Evolutionary conservation across 208 protist genomes (phyloP).

Genomic region (Wallacemonas sp.): DNA sequence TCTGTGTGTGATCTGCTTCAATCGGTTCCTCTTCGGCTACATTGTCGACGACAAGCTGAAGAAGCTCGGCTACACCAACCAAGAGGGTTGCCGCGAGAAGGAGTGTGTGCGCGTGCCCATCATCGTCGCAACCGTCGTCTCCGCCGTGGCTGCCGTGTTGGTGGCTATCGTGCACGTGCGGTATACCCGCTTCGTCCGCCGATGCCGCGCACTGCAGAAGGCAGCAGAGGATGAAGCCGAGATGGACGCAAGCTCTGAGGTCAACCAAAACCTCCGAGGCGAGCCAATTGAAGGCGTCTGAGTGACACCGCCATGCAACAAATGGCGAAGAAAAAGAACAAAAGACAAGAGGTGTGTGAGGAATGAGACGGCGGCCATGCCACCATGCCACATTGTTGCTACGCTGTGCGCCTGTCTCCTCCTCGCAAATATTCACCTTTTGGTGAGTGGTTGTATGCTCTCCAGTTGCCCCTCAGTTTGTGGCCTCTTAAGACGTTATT

Average conservation of each 20-base stretch:
- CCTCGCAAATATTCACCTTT: too few relatives aligned
- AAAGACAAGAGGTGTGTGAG: too few relatives aligned
- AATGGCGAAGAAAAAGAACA: too few relatives aligned
- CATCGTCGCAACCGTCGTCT: conserved; percentile 44
- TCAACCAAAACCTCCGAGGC: not conserved
- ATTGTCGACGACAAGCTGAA: conserved; percentile 52
- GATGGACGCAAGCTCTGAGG: not conserved
- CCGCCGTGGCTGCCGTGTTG: conserved; percentile 30
- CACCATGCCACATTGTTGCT: too few relatives aligned
- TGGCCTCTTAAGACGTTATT: too few relatives aligned
- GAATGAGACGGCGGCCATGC: too few relatives aligned
- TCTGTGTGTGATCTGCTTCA: conserved; percentile 64
- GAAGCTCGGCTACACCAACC: conserved; percentile 36
- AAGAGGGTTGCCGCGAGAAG: conserved; percentile 30
- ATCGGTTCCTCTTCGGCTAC: conserved; percentile 63
- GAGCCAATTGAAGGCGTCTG: not conserved
- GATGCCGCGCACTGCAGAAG: conserved; percentile 13
- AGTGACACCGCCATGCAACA: too few relatives aligned
- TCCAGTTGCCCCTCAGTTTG: too few relatives aligned
- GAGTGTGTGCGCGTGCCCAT: conserved; percentile 46
- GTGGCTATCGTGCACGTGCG: conserved; percentile 47
- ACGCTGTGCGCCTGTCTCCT: too few relatives aligned
- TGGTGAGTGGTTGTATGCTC: too few relatives aligned
- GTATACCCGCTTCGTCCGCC: conserved; percentile 44
- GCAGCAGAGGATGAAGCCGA: not conserved